Percentiles rank a stretch among this genome's conserved stretches.
phyloP scores from a whole-genome alignment of 257 asterid genomes.

The Solanum neorickii region DNA sequence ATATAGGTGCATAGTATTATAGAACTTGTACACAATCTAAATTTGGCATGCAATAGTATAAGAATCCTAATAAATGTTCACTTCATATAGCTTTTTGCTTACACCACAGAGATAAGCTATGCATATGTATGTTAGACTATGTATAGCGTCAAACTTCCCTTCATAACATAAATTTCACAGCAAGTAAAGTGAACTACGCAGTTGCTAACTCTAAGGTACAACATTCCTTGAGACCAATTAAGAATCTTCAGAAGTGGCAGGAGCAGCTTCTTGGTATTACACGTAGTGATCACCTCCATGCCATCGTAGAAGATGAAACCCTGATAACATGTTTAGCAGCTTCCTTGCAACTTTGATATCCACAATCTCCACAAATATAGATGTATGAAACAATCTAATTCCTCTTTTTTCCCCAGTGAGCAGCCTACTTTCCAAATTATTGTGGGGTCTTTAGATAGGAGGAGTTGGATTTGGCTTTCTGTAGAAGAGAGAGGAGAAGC shows the following conservation, averaged over 20 bases:
- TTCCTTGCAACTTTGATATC: neutral
- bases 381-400: neutral
- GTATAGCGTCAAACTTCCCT: neutral
- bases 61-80: neutral
- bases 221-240: neutral
- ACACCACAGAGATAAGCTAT: neutral
- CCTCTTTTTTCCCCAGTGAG: neutral
- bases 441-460: neutral
- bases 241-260: neutral
- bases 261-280: neutral
- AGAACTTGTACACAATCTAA: neutral
- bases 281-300: neutral
- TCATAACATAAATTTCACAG: neutral
- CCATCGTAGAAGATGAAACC: neutral
- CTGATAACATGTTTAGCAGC: neutral
- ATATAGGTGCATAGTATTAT: neutral
- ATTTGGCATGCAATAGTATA: neutral
- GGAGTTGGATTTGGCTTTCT: neutral
- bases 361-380: neutral
- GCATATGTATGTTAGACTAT: neutral
- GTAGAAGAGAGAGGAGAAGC: neutral
- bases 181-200: neutral
- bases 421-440: neutral
- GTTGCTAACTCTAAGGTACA: neutral
- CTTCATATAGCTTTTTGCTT: neutral